A percentile compares a stretch with the other conserved stretches of the same genome.
phyloP scores from a whole-genome alignment of 2,329 filamentous ascomycete genomes.

The Cladosporium oxysporum region DNA sequence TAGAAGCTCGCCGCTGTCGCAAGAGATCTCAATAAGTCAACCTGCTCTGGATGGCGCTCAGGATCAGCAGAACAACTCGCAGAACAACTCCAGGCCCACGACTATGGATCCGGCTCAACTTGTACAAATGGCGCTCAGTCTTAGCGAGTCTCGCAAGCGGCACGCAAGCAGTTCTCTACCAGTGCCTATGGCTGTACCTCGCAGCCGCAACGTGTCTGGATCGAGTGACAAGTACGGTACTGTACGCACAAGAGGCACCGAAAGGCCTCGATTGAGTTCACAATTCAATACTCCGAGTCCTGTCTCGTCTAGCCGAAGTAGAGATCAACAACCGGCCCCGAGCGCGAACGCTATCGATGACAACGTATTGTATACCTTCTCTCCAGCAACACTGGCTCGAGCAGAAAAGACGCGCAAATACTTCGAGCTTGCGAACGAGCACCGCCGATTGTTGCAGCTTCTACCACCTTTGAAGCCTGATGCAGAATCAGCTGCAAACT shows the following conservation, averaged over 20 bases:
- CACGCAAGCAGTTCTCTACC: constrained; percentile 61
- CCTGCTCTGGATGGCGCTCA: background rate
- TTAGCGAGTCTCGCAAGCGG: constrained; percentile 76
- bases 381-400: constrained; percentile 75
- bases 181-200: constrained; percentile 41
- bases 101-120: constrained; percentile 84
- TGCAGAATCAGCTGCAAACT: constrained; percentile 45
- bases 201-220: constrained; percentile 12
- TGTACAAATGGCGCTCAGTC: constrained; percentile 84
- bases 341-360: constrained; percentile 15
- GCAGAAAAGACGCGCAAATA: constrained; percentile 82
- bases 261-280: constrained; percentile 2
- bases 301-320: constrained; percentile 3
- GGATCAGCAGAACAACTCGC: constrained; percentile 4
- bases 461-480: constrained; percentile 70
- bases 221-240: constrained; percentile 26
- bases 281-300: constrained; percentile 12
- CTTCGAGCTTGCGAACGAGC: constrained; percentile 83
- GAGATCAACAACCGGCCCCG: constrained; percentile 1
- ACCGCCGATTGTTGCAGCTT: constrained; percentile 75
- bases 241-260: constrained; percentile 32
- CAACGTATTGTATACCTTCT: constrained; percentile 67
- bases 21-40: constrained; percentile 26
- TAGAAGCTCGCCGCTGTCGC: constrained; percentile 33
- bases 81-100: constrained; percentile 35